A percentile compares a stretch with the other conserved stretches of the same genome.
Evolutionary conservation across 192 early-diverging fungal genomes (phyloP).

Genomic region (Coemansia sp.): DNA sequence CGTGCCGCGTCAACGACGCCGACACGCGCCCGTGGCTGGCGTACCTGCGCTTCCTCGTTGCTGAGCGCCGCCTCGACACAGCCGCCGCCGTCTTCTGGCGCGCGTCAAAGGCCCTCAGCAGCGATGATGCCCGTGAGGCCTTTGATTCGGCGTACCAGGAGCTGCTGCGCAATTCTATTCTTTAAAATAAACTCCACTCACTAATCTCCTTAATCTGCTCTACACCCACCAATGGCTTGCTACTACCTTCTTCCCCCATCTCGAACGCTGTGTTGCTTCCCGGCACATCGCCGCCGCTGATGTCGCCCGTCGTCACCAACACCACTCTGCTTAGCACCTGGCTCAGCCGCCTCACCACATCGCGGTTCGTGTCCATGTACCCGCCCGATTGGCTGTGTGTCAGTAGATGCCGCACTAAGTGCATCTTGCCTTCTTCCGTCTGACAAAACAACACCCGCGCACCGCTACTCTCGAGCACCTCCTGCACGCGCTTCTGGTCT

Average conservation of each 20-base stretch:
- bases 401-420: slow-evolving; percentile 38
- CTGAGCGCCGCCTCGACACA: slow-evolving; percentile 8
- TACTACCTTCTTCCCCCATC: background rate
- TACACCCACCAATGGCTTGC: background rate
- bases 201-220: slow-evolving; percentile 14
- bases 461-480: background rate
- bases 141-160: slow-evolving; percentile 25
- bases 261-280: background rate
- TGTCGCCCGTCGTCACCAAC: background rate
- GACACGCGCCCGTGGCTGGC: slow-evolving; percentile 28
- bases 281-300: slow-evolving; percentile 21
- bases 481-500: background rate
- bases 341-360: slow-evolving; percentile 22
- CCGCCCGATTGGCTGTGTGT: slow-evolving; percentile 21
- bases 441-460: slow-evolving; percentile 31
- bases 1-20: slow-evolving; percentile 24
- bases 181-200: background rate
- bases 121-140: background rate
- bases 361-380: slow-evolving; percentile 32
- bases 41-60: slow-evolving; percentile 30
- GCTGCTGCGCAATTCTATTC: slow-evolving; percentile 1
- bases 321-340: slow-evolving; percentile 20
- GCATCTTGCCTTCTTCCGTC: slow-evolving; percentile 46
- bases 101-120: slow-evolving; percentile 24
- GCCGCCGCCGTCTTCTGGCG: slow-evolving; percentile 37